Base-by-base conservation (phyloP, 768 basidiomycete genomes). In the Hirschioporus abietinus region DNA sequence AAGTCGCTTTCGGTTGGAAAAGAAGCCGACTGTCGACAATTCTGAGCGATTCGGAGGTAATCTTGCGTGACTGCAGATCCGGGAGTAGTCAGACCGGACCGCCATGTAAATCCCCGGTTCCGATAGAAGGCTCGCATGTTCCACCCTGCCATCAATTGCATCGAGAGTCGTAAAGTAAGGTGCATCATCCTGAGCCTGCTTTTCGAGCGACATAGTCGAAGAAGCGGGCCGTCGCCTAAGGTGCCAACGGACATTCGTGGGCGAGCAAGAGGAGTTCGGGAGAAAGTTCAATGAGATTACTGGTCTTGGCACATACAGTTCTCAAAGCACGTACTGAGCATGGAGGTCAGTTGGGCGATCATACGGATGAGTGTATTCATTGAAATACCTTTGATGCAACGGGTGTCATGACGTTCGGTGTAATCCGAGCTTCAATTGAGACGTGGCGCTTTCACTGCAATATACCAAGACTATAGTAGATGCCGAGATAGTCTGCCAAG, bases 31-130 rank as follows among this genome's bases (percentile, higher is more conserved):
- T 30, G 30, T 30, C 30, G 12, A 52, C 42, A 12, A 52, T 52
- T 52, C 42, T 52, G 42, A 5, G 42, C 42, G 42, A 52, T 30
- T 30, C 42, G 20, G 20, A 12, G 20, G 42, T 3, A 52, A 52
- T 52, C 42, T 52, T 52, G 42, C 42, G 42, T 52, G 42, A 52
- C 42, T 52, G 42, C 42, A 52, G 42, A 52, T 52, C 42, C 42
- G 42, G 20, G 20, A 15, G 42, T 5, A 52, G 20, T 2, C 42
- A 52, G 12, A 1, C 42, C 42, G 42, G 42, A 15, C 42, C 42
- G 42, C 42, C 15, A 12, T 15, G 42, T 15, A 52, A 52, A 20
- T 20, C 42, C 12, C 42, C 42, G 42, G 20, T 5, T 1, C 42
- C 42, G 20, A 15, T 20, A 52, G 42, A 52, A 52, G 42, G 42